A percentile compares a stretch with the other conserved stretches of the same genome.
Conservation (phyloP, 1,284 basidiomycete genomes). For the Chondrostereum purpureum region DNA sequence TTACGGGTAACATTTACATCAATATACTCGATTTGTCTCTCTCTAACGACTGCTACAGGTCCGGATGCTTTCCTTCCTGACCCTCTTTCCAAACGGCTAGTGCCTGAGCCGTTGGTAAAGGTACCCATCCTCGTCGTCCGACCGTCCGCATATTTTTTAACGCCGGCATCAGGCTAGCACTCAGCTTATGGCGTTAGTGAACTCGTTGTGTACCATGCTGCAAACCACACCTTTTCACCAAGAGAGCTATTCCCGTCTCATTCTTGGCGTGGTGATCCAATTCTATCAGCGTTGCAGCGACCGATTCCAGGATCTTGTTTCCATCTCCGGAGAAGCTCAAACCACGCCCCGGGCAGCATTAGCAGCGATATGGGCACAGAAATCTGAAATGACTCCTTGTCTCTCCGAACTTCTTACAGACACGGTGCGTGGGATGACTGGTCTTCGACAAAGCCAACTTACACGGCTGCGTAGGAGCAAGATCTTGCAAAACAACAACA, state of each 20-base stretch:
- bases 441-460: slow-evolving; percentile 6
- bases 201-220: slow-evolving; percentile 90
- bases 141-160: slow-evolving; percentile 5
- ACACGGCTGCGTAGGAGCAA: slow-evolving; percentile 26
- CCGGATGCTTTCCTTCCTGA: slow-evolving; percentile 84
- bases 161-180: slow-evolving; percentile 56
- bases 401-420: slow-evolving; percentile 54
- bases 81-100: slow-evolving; percentile 53
- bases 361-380: slow-evolving; percentile 86
- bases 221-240: slow-evolving; percentile 92
- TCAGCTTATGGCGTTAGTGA: slow-evolving; percentile 85
- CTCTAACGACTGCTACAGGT: slow-evolving; percentile 33
- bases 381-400: slow-evolving; percentile 69
- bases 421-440: slow-evolving; percentile 25
- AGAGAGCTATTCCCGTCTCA: slow-evolving; percentile 90
- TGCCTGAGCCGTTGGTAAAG: slow-evolving; percentile 72
- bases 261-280: slow-evolving; percentile 93
- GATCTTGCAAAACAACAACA: slow-evolving; percentile 40
- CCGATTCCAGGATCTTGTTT: slow-evolving; percentile 73
- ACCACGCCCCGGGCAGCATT: slow-evolving; percentile 34
- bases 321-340: slow-evolving; percentile 34
- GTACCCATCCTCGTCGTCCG: slow-evolving; percentile 31
- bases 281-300: slow-evolving; percentile 94
- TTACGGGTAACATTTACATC: slow-evolving; percentile 51
- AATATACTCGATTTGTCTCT: slow-evolving; percentile 2